Evolutionary conservation across 371 early-diverging fungal species (phyloP), one percentile per base, ranked within the genome.

Genomic region (Apophysomyces ossiformis): DNA sequence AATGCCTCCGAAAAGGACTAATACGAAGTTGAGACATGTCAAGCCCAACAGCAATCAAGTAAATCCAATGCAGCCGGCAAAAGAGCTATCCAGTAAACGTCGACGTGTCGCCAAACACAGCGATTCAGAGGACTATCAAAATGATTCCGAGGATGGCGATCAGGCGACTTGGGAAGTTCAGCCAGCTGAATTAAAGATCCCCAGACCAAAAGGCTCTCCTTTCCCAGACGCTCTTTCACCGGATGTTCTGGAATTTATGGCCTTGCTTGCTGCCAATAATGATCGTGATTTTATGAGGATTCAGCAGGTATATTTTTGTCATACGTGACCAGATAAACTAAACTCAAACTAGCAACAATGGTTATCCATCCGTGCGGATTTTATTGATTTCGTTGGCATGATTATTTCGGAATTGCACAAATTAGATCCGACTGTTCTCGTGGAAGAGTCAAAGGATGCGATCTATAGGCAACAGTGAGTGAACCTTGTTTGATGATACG

Each of bases 181-280:
- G 7, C 68, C 77, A 12, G 69, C 75, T 7, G 56, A 60, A 5
- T 63, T 72, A 1, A 65, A 58, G 0, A 79, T 82, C 56, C 87
- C 84, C 6, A 77, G 66, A 0, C 86, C 86, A 5, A 71, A 74
- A 60, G 82, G 78, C 0, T 67, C 77, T 1, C 86, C 86, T 0
- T 75, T 80, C 64, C 66, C 86, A 7, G 87, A 87, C 65, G 82
- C 87, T 8, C 61, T 87, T 36, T 77, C 80, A 18, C 85, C 86
- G 0, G 75, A 77, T 26, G 74, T 75, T 16, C 70, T 87, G 1
- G 71, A 79, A 58, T 85, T 87, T 54, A 58, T 87, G 38, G 74
- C 80, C 0, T 78, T 81, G 37, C 67, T 87, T 7, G 78, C 68
- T 8, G 73, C 70, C 37, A 85, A 87, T 58, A 87, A 87, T 54